Evolutionary conservation across 371 early-diverging fungal species (phyloP), one percentile per base, ranked within the genome.

Genomic region (Blakeslea trispora): DNA sequence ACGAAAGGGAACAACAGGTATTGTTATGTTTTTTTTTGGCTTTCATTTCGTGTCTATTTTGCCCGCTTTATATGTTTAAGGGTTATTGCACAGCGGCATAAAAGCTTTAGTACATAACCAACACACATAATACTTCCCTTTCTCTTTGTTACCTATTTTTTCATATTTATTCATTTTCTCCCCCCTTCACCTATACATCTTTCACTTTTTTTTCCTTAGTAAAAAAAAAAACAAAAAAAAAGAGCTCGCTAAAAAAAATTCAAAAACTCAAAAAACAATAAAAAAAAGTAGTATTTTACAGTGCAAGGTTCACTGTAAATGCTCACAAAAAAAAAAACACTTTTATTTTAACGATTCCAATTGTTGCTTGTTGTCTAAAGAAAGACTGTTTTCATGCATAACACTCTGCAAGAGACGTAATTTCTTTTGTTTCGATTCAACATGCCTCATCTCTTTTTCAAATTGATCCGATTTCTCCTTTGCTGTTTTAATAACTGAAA

Each of bases 401-500:
- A 50, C 22, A 0, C 18, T 46, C n/a, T 31, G 37, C 10, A 52
- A 17, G 2, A 22, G 1, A 11, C 42, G 48, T 23, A 40, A 24
- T 21, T 40, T 46, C 13, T 22, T 14, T 14, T 21, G 50, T 17
- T 14, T 17, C 7, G 23, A 23, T 7, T 35, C 45, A 6, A 41
- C 13, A 6, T 44, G 19, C 24, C 53, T 42, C 48, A 54, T 53
- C n/a, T 49, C 44, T 3, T 49, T 45, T 64, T 87, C 85, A 61
- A 86, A 53, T 45, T 81, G 77, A 1, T 64, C 56, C 9, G 91
- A 81, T 49, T 88, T 88, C 39, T 54, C 49, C 31, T 64, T 71
- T 6, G 93, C 93, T 18, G 57, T 46, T 13, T 65, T 68, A 4
- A 91, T 64, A 15, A 91, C 56, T 3, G 61, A 34, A 23, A 43